Base-by-base conservation (phyloP, 345 rosid genomes). In the Melaleuca quinquenervia region DNA sequence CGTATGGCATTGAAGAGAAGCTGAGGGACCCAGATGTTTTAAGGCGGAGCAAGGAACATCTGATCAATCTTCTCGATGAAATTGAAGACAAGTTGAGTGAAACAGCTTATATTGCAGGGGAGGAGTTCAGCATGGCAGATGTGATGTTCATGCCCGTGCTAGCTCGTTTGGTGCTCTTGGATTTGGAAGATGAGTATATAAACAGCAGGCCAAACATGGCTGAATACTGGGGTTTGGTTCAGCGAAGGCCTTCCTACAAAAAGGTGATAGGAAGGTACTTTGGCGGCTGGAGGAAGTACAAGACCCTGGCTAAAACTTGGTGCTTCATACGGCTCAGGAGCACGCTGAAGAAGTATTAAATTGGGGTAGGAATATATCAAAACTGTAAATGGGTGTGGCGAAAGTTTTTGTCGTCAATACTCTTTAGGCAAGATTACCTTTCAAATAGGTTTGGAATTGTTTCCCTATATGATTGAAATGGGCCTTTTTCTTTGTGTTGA, bases 121-220 rank as follows among this genome's bases (percentile, higher is more conserved):
- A 92, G 26, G 99, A 93, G 88, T 97, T 96, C 90, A 92, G 96
- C 82, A 90, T 94, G 96, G 99, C 98, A 29, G 99, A 97, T 53
- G 94, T 93, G 32, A 90, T 90, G 93, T 90, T 97, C 27, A 88
- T 95, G 78, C 98, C 99, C 0, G 91, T 96, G 36, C 89, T 97
- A 50, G 93, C 96, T 82, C 91, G 98, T 16, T 50, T 97, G 56
- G 90, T 91, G 29, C 92, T 97, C 14, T 84, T 97, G 90, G 92
- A 88, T 87, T 83, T 96, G 90, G 94, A 92, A 90, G 95, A 95
- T 1, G 95, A 96, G 89, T 94, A 94, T 70, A 92, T 95, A 86
- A 88, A 50, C 83, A 89, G 92, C 86, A 94, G 98, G 89, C 95
- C 90, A 36, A 95, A 89, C 80, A 91, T 96, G 22, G 92, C 94